These are phyloP conservation scores for Achaetomiella virescens DNA, from an alignment of 495 filamentous ascomycete genomes.

Conservation along the genomic window DNA sequence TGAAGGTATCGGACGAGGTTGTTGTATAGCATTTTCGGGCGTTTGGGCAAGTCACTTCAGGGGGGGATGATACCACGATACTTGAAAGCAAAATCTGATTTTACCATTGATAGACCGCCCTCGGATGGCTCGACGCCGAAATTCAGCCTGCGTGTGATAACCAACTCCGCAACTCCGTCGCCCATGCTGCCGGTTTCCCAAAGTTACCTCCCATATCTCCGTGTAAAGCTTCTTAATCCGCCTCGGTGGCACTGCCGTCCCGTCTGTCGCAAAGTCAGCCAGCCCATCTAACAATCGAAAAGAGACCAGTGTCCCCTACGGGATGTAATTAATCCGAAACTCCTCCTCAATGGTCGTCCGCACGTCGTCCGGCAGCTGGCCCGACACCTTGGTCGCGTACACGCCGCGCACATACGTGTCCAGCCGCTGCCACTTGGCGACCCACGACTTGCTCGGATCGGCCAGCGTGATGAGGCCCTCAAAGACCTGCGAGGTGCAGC, in stretches of 20 bases:
- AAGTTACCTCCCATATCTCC: background rate
- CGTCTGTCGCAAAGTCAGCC: conserved; percentile 29
- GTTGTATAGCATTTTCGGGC: background rate
- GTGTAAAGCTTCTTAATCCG: conserved; percentile 21
- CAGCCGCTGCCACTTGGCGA: conserved; percentile 89
- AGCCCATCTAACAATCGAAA: background rate
- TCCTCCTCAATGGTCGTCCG: conserved; percentile 60
- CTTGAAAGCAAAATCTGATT: background rate
- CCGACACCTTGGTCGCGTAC: conserved; percentile 90
- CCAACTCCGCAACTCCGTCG: conserved; percentile 13
- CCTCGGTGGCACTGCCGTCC: conserved; percentile 45
- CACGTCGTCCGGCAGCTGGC: conserved; percentile 58
- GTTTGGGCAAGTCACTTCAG: background rate
- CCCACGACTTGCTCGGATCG: conserved; percentile 78
- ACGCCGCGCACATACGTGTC: conserved; percentile 78
- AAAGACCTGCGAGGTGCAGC: conserved; percentile 92
- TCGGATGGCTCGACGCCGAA: background rate
- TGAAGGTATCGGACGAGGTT: too few relatives aligned
- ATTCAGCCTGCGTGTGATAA: background rate
- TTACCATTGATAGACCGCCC: background rate
- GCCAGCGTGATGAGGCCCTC: conserved; percentile 79
- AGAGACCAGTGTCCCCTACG: too few relatives aligned
- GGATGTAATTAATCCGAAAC: conserved; percentile 61
- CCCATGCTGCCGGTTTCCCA: conserved; percentile 3
- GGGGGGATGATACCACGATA: conserved; percentile 15